A percentile compares a stretch with the other conserved stretches of the same genome.
phyloP scores from a whole-genome alignment of 1,284 basidiomycete species.

The Heimioporus retisporus region DNA sequence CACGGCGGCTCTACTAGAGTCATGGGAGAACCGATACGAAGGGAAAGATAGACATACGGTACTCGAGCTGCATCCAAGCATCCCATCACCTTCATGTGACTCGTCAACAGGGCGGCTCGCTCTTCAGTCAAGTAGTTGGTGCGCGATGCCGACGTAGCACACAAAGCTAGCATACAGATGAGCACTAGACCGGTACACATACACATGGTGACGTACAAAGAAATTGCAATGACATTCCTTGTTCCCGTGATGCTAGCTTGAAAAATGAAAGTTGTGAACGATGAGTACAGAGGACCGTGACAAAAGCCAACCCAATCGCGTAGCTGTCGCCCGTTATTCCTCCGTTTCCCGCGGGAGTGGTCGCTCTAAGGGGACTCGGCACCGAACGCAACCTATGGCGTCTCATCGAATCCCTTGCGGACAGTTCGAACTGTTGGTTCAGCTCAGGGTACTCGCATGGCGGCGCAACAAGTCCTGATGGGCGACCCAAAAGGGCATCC shows the following conservation, averaged over 20 bases:
- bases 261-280: slow-evolving; percentile 8
- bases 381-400: slow-evolving; percentile 57
- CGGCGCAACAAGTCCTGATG: no score
- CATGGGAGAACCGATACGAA: slow-evolving; percentile 23
- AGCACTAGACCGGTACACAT: neutral
- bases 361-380: slow-evolving; percentile 77
- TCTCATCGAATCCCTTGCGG: no score
- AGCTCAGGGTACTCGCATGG: no score
- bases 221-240: slow-evolving; percentile 70
- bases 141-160: slow-evolving; percentile 73
- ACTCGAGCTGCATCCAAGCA: slow-evolving; percentile 74
- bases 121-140: slow-evolving; percentile 80
- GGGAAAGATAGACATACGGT: slow-evolving; percentile 49
- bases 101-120: slow-evolving; percentile 67
- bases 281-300: neutral
- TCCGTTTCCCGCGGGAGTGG: slow-evolving; percentile 78
- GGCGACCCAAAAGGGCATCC: no score
- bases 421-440: no score
- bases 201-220: slow-evolving; percentile 50
- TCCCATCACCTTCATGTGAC: slow-evolving; percentile 82
- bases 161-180: slow-evolving; percentile 57
- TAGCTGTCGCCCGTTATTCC: slow-evolving; percentile 62
- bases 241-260: slow-evolving; percentile 71
- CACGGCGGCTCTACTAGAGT: slow-evolving; percentile 55
- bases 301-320: slow-evolving; percentile 61